Base-by-base conservation (phyloP, 83 land plant species). In the Picea abies region DNA sequence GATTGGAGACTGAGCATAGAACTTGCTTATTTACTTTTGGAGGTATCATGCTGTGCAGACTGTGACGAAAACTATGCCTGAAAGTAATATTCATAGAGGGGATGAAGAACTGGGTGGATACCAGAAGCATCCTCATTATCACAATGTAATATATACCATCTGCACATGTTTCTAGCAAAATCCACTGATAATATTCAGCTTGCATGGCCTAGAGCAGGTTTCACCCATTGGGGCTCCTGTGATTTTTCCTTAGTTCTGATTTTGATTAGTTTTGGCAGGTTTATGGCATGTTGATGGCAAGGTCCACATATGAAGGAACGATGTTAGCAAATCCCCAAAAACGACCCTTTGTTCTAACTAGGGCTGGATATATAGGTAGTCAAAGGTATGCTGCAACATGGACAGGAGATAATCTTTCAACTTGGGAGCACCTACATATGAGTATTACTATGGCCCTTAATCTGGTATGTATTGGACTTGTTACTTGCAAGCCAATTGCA, bases 351-450 rank as follows among this genome's bases (percentile, higher is more conserved):
- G 99, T 97, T 73, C 91, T 97, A 75, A 95, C 99, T 1, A 88
- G 99, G 82, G 99, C 99, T 85, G 99, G 95, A 16, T 97, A 85
- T 82, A 84, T 97, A 64, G 99, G 99, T 71, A 91, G 98, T 81
- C 99, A 97, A 82, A 90, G 98, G 70, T 91, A 89, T 90, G 99
- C 99, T 80, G 99, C 99, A 3, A 97, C 99, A 77, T 97, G 99
- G 99, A 97, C 99, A 69, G 99, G 99, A 47, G 99, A 97, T 82
- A 97, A 97, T 77, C 91, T 94, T 23, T 90, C 99, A 83, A 97
- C 85, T 56, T 97, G 99, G 99, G 98, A 95, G 63, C 99, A 97
- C 72, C 90, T 95, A 22, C 94, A 91, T 79, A 96, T 95, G 97
- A 94, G 95, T 66, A 84, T 97, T 75, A 79, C 95, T 4, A 97